Percentiles rank a stretch among this genome's conserved stretches.
phyloP scores from a whole-genome alignment of 2,329 filamentous ascomycete species.

The Chaetomiaceae sp. region DNA sequence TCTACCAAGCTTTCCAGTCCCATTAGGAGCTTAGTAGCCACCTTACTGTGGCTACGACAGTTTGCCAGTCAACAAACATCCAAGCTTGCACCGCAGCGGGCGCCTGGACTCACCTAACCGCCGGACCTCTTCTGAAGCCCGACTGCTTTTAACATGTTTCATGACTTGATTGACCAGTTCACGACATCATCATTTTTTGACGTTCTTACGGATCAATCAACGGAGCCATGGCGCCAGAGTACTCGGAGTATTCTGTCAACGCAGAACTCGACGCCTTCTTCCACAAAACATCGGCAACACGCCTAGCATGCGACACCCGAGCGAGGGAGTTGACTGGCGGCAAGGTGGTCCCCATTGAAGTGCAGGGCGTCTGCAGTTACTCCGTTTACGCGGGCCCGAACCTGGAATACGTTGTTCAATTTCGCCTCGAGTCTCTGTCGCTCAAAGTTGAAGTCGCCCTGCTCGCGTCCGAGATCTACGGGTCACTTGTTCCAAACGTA shows the following conservation, averaged over 20 bases:
- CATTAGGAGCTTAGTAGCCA: no score
- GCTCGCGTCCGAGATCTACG: neutral
- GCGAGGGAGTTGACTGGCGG: neutral
- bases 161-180: no score
- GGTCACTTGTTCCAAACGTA: neutral
- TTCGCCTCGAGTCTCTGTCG: neutral
- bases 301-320: neutral
- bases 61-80: no score
- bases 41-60: no score
- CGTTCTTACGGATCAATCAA: no score
- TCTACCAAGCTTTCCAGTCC: no score
- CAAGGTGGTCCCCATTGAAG: neutral
- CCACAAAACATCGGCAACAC: neutral
- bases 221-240: neutral
- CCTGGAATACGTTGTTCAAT: slow-evolving; percentile 1
- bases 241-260: neutral
- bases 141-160: no score
- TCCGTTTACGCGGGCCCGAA: neutral
- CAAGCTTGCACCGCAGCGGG: no score
- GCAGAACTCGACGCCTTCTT: neutral
- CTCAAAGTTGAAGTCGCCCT: neutral
- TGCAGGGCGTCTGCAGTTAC: neutral
- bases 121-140: no score
- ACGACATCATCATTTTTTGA: no score
- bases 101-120: no score